Conservation (phyloP, 345 rosid genomes). For the Erodium maritimum region DNA sequence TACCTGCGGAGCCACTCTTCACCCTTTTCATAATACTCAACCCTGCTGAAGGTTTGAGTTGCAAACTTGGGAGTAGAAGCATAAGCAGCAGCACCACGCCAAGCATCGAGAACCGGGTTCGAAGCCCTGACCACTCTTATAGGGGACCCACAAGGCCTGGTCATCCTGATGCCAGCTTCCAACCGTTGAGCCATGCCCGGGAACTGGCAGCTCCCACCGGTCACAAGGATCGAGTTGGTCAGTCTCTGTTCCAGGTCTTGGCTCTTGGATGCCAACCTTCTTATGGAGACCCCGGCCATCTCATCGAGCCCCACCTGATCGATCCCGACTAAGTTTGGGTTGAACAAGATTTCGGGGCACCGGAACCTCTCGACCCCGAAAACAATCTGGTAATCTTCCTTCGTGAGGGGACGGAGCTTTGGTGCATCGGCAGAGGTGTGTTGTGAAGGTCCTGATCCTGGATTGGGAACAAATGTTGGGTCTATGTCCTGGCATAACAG, state of each 20-base stretch:
- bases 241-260: slow-evolving; percentile 43
- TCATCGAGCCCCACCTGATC: slow-evolving; percentile 83
- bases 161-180: slow-evolving; percentile 71
- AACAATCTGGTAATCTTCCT: slow-evolving; percentile 76
- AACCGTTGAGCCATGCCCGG: slow-evolving; percentile 62
- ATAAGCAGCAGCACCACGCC: slow-evolving; percentile 86
- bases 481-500: slow-evolving; percentile 50
- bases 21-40: slow-evolving; percentile 76
- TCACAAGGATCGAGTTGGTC: slow-evolving; percentile 60
- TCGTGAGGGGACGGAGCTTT: slow-evolving; percentile 46
- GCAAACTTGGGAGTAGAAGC: slow-evolving; percentile 50
- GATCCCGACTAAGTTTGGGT: slow-evolving; percentile 72
- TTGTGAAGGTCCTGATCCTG: slow-evolving; percentile 40
- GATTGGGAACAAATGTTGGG: slow-evolving; percentile 58
- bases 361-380: slow-evolving; percentile 78
- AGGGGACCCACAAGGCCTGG: slow-evolving; percentile 65
- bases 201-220: slow-evolving; percentile 67
- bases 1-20: slow-evolving; percentile 88
- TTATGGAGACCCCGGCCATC: slow-evolving; percentile 67
- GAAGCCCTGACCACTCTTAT: slow-evolving; percentile 55
- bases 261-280: slow-evolving; percentile 41
- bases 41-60: slow-evolving; percentile 45
- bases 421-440: slow-evolving; percentile 41
- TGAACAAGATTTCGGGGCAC: slow-evolving; percentile 74
- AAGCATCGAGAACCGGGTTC: slow-evolving; percentile 82